phyloP scores from a whole-genome alignment of 1,139 yeast genomes.

The Yamadazyma atlantica region DNA sequence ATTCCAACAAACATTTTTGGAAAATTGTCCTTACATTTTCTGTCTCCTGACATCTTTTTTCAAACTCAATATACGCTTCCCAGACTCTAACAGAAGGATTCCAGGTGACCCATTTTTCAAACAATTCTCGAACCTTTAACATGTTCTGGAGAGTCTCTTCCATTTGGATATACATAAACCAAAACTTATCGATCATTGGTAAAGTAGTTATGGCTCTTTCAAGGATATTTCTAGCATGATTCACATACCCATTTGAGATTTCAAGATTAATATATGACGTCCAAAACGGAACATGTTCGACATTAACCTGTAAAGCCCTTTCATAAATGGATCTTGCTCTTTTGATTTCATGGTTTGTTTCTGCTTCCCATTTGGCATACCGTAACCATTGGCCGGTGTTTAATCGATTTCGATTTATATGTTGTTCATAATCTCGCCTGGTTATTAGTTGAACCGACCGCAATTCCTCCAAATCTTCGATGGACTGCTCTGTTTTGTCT shows the following conservation, averaged over 20 bases:
- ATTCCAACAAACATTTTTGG: conserved; percentile 53
- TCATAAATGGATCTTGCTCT: conserved; percentile 86
- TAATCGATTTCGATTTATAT: conserved; percentile 74
- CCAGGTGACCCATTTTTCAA: conserved; percentile 83
- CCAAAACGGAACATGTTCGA: conserved; percentile 81
- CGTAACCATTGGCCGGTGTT: conserved; percentile 90
- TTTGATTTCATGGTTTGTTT: conserved; percentile 67
- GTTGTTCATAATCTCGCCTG: conserved; percentile 82
- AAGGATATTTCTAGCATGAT: conserved; percentile 84
- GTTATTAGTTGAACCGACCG: conserved; percentile 72
- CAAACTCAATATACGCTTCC: conserved; percentile 74
- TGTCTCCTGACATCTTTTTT: conserved; percentile 61
- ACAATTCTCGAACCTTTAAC: conserved; percentile 61
- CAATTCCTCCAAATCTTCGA: conserved; percentile 79
- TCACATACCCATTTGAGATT: conserved; percentile 66
- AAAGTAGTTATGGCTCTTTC: conserved; percentile 74
- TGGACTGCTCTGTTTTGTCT: conserved; percentile 51
- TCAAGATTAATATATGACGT: conserved; percentile 79
- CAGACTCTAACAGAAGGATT: conserved; percentile 66
- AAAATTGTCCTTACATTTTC: conserved; percentile 59
- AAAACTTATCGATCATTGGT: conserved; percentile 80
- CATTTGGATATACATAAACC: conserved; percentile 80
- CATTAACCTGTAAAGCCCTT: conserved; percentile 78
- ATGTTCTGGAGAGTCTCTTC: conserved; percentile 78
- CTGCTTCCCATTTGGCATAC: conserved; percentile 85